Evolutionary conservation across 2,329 filamentous ascomycete species (phyloP), one percentile per base, ranked within the genome.

Genomic region (Neospermospora avenae): DNA sequence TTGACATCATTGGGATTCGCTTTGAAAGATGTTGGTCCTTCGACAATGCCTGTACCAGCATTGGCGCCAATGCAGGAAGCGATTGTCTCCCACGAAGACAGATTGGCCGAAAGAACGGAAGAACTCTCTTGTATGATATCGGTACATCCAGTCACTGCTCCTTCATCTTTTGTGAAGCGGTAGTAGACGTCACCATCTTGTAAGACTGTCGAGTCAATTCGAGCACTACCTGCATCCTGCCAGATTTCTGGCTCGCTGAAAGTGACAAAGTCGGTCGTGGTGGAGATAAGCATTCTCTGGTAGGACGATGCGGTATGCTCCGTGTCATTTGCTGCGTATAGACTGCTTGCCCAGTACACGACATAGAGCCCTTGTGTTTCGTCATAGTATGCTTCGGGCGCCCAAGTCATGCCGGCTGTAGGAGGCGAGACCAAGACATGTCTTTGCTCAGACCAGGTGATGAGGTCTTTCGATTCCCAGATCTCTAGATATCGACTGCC

Each of bases 81-180:
- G 24, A 59, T 49, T 7, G 18, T 37, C 4, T 18, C 16, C 57
- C 57, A 59, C 14, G 49, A 41, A 11, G 46, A n/a, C 35, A 52
- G 11, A 25, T 42, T 55, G 7, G 49, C 25, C 7, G 16, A 25
- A 7, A 55, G 37, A 22, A 41, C 57, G 1, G 57, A 53, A 16
- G 57, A 59, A 8, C 57, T 59, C 22, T 59, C 57, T 16, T 59
- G 57, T 16, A 59, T 54, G 14, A 59, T 59, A 34, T 59, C 57
- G 4, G 31, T 24, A 16, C 57, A 59, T 16, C 57, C 57, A 44
- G 57, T 59, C 1, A 54, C 57, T 6, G 41, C 41, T 1, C 57
- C 57, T 14, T 59, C 57, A n/a, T 59, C 57, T 18, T 59, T 59
- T 1, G 57, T 59, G 31, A 59, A 59, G n/a, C 57, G 57, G 34